These are phyloP conservation scores for Neurospora sp. DNA, from an alignment of 495 filamentous ascomycete genomes.

Conservation along the genomic window DNA sequence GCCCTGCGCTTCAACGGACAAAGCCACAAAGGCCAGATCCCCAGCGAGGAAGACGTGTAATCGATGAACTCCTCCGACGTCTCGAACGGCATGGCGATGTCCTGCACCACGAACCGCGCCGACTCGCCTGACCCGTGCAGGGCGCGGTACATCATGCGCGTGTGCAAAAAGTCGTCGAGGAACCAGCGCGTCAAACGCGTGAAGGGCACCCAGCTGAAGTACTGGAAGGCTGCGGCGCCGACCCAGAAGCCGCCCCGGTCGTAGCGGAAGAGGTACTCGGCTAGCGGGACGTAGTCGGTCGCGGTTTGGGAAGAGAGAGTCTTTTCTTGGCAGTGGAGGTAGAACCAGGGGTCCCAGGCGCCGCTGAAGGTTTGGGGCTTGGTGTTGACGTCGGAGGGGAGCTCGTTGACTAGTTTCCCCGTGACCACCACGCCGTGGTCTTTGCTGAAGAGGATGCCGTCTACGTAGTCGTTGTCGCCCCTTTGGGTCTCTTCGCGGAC, in stretches of 20 bases:
- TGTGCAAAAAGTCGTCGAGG: constrained; percentile 55
- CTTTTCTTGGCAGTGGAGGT: constrained; percentile 34
- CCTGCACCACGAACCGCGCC: constrained; percentile 46
- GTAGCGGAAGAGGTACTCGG: constrained; percentile 47
- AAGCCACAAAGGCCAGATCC: constrained; percentile 51
- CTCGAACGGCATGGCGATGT: constrained; percentile 44
- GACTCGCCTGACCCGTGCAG: constrained; percentile 46
- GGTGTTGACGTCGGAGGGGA: constrained; percentile 8
- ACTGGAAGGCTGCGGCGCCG: constrained; percentile 42
- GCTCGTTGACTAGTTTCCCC: constrained; percentile 39
- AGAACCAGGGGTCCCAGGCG: constrained; percentile 46
- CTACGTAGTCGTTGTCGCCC: constrained; percentile 30
- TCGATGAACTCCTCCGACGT: constrained; percentile 42
- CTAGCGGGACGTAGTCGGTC: constrained; percentile 30
- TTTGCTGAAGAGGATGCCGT: constrained; percentile 14
- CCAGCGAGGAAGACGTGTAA: constrained; percentile 36
- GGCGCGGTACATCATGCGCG: constrained; percentile 53
- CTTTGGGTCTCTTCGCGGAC: constrained; percentile 21
- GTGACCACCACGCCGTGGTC: no score
- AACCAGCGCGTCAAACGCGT: constrained; percentile 43
- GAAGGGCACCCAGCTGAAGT: constrained; percentile 46
- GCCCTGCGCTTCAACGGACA: constrained; percentile 41
- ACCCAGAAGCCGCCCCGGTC: constrained; percentile 54
- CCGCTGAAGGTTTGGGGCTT: constrained; percentile 32
- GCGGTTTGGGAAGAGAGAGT: background rate